Percentiles rank a stretch among this genome's conserved stretches.
These are phyloP conservation scores for Paramyrothecium roridum DNA, from an alignment of 2,329 filamentous ascomycete species.

Conservation along the genomic window DNA sequence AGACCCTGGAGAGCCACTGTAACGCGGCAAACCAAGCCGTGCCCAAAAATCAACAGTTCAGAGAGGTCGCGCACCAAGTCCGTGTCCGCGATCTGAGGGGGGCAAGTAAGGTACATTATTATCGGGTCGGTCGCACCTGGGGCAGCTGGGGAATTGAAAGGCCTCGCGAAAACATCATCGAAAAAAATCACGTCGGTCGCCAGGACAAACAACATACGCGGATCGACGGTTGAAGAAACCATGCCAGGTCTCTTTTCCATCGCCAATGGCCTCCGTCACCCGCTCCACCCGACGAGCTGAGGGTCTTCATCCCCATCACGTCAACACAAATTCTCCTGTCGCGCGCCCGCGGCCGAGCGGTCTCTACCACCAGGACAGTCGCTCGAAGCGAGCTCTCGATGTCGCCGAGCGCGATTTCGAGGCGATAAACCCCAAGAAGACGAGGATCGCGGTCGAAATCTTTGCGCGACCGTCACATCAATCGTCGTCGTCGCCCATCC, in stretches of 20 bases:
- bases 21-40: neutral
- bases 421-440: conserved; percentile 43
- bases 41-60: neutral
- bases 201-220: neutral
- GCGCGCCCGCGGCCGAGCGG: conserved; percentile 22
- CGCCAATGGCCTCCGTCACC: conserved; percentile 49
- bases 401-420: conserved; percentile 40
- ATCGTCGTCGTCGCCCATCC: conserved; percentile 12
- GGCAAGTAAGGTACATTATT: neutral
- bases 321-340: conserved; percentile 18
- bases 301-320: conserved; percentile 34
- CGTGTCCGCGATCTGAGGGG: neutral
- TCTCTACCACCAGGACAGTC: conserved; percentile 30
- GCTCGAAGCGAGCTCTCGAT: conserved; percentile 48
- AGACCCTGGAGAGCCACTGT: neutral
- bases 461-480: conserved; percentile 23
- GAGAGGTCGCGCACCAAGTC: neutral
- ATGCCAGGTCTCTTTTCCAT: conserved; percentile 31
- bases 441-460: conserved; percentile 52
- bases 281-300: conserved; percentile 49
- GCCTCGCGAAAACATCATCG: neutral
- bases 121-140: neutral
- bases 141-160: neutral
- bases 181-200: neutral
- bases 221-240: conserved; percentile 16